Evolutionary conservation across 1,139 yeast genomes (phyloP), one percentile per base, ranked within the genome.

Genomic region (Yarrowia galli): DNA sequence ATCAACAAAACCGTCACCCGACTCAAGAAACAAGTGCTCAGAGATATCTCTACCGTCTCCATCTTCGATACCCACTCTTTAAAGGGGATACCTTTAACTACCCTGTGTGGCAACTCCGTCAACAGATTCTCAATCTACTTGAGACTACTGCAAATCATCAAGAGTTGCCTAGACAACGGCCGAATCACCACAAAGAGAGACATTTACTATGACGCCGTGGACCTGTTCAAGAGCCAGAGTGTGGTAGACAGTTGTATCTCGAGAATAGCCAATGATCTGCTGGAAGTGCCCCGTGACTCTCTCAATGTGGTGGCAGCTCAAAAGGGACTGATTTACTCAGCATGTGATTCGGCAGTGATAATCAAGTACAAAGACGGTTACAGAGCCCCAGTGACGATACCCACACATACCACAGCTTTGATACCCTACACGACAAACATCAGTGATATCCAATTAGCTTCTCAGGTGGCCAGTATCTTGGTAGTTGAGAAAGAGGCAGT

Each of bases 401-500:
- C 65, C 1, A 32, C 36, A 2, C 46, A 56, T 15, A 25, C 64
- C 12, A 23, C 53, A 7, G 16, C 54, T 0, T 35, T 58, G 45
- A 25, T 54, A 10, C 51, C 68, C 6, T 46, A 54, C n/a, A 54
- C 68, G 5, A 45, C 42, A 2, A 54, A 48, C 25, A 25, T 45
- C 16, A 15, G 45, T 8, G 56, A 65, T 32, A 35, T 54, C 36
- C n/a, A 32, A 2, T n/a, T 48, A 12, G 4, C 35, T 35, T 16
- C 48, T 2, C 15, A 28, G 15, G 69, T 74, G 5, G 68, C 75
- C 0, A 79, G 77, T 43, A 78, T 89, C 0, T 74, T 89, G 1
- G 80, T 90, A 0, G 78, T 90, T 18, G 96, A 90, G 75, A 90
- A 90, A 73, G 96, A 89, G 69, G 78, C 80, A 0, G 75, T 77